Evolutionary conservation across 805 yeast genomes (phyloP), one percentile per base, ranked within the genome.

Genomic region (Nakazawaea wyomingensis): DNA sequence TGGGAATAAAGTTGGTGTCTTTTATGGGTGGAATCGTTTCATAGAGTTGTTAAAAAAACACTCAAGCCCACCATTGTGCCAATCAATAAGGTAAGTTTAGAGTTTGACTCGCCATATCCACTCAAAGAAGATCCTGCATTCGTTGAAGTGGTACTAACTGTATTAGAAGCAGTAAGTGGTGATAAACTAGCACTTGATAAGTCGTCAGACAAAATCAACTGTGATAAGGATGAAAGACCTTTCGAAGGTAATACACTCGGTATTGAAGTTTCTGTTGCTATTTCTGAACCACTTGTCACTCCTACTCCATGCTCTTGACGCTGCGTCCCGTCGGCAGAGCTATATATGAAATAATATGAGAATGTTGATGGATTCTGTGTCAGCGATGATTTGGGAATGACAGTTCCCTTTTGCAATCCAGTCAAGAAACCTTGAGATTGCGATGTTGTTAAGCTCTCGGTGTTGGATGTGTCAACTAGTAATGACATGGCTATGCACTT

Each of bases 1-100:
- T n/a, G n/a, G n/a, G n/a, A n/a, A n/a, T n/a, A n/a, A n/a, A n/a
- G n/a, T 24, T 24, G 27, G 27, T 24, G 27, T 11, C 27, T 8
- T 3, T 11, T 14, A 29, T 7, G 6, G 27, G 10, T 24, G 10
- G 10, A 29, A 11, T 11, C 13, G 2, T 29, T 11, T 39, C 17
- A 39, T 11, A 39, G 32, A 9, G 27, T 28, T 5, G 32, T 26
- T 14, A 40, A 40, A 2, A 40, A 11, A 19, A 34, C 17, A 20
- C 43, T 40, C 21, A 40, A 34, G 11, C 43, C 43, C 9, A 40
- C 27, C 29, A 36, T 34, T 6, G 20, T 19, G 6, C 34, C 34
- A 5, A 40, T 27, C 34, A 40, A 34, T 6, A 7, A 18, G 2
- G 13, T 8, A 8, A 28, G 6, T 14, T 26, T 34, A 22, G 34